phyloP scores from a whole-genome alignment of 208 protist species.

The Vickermania ingenoplastis region DNA sequence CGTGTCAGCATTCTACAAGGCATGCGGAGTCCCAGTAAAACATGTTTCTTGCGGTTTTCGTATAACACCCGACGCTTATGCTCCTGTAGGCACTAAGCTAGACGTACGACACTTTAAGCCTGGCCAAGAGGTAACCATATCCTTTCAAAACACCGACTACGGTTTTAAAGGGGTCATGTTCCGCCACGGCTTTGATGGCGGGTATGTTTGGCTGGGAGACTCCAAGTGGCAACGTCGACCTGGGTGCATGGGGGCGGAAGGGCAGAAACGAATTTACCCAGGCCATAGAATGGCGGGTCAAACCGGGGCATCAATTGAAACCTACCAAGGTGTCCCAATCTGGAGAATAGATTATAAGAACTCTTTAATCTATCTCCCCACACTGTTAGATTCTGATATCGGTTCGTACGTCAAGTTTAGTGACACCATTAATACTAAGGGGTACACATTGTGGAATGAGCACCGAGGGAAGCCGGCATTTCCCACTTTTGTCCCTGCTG shows the following conservation, averaged over 20 bases:
- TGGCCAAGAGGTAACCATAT: conserved; percentile 88
- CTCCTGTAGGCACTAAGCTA: conserved; percentile 87
- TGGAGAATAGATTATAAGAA: conserved; percentile 94
- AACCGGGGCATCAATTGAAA: conserved; percentile 80
- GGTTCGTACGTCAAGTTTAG: conserved; percentile 88
- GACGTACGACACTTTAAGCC: conserved; percentile 91
- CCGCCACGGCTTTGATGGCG: conserved; percentile 88
- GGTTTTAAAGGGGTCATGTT: conserved; percentile 90
- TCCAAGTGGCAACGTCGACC: conserved; percentile 89
- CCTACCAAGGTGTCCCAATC: conserved; percentile 82
- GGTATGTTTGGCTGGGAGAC: conserved; percentile 88
- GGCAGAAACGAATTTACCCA: conserved; percentile 86
- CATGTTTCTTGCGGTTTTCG: conserved; percentile 75
- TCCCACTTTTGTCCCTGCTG: conserved; percentile 81
- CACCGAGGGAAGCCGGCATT: conserved; percentile 84
- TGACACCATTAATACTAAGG: conserved; percentile 89
- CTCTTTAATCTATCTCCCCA: conserved; percentile 85
- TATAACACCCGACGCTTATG: conserved; percentile 87
- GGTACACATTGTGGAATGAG: conserved; percentile 87
- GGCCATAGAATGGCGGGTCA: conserved; percentile 88
- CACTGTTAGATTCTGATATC: conserved; percentile 77
- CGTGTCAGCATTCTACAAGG: conserved; percentile 84
- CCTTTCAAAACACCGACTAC: conserved; percentile 90
- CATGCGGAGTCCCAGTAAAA: conserved; percentile 84
- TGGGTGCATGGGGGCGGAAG: conserved; percentile 84